A percentile compares a stretch with the other conserved stretches of the same genome.
These are phyloP conservation scores for Diplogelasinospora grovesii DNA, from an alignment of 495 filamentous ascomycete genomes.

Conservation along the genomic window DNA sequence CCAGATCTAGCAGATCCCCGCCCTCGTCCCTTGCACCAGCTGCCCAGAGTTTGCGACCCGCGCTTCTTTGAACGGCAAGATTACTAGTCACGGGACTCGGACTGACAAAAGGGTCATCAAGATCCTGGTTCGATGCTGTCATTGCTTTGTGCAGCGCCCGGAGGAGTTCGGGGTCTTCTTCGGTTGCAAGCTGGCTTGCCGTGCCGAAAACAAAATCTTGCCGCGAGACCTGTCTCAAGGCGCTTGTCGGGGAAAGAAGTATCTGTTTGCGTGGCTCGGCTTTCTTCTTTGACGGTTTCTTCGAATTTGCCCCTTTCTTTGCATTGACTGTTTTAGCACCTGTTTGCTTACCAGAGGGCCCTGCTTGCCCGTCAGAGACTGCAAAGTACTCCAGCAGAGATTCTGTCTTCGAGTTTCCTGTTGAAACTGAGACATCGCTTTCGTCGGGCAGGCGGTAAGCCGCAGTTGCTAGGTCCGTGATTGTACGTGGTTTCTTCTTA, in stretches of 20 bases:
- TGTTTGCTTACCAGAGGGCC: conserved; percentile 14
- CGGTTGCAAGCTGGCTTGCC: conserved; percentile 77
- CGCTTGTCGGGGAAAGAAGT: conserved; percentile 67
- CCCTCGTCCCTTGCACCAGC: conserved; percentile 58
- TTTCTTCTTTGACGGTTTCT: conserved; percentile 34
- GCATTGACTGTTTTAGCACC: conserved; percentile 23
- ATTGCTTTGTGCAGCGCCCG: conserved; percentile 66
- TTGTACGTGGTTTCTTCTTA: conserved; percentile 71
- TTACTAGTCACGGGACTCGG: conserved; percentile 24
- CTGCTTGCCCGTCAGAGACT: neutral
- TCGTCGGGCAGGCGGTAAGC: conserved; percentile 50
- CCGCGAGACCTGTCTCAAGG: conserved; percentile 55
- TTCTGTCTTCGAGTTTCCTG: conserved; percentile 15
- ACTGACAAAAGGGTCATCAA: conserved; percentile 32
- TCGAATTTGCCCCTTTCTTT: conserved; percentile 26
- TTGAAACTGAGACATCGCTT: neutral
- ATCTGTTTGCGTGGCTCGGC: conserved; percentile 39
- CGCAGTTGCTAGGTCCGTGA: conserved; percentile 78
- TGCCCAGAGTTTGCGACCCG: conserved; percentile 50
- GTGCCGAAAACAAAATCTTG: conserved; percentile 90
- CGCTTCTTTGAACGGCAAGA: conserved; percentile 13
- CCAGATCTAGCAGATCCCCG: conserved; percentile 53
- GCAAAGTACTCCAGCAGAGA: conserved; percentile 29
- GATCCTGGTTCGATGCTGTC: conserved; percentile 46
- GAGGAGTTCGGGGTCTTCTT: conserved; percentile 63